Percentiles rank a stretch among this genome's conserved stretches.
Evolutionary conservation across 495 filamentous ascomycete genomes (phyloP).

Genomic region (Staphylotrichum longicolle): DNA sequence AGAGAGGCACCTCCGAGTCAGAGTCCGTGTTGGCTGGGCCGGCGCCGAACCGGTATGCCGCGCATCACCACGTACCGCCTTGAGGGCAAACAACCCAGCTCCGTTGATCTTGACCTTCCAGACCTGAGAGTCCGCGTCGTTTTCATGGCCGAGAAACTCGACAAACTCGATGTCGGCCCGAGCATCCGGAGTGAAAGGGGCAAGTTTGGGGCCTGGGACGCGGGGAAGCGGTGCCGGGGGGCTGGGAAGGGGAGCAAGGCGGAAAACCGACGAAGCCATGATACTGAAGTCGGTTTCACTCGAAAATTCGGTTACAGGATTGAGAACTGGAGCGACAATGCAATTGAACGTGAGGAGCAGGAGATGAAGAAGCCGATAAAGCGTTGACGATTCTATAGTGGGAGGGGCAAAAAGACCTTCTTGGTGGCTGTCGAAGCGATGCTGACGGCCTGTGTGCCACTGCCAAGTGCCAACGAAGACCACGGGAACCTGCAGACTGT

Average conservation of each 20-base stretch:
- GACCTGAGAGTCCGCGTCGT: constrained; percentile 9
- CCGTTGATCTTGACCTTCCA: constrained; percentile 20
- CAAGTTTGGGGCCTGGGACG: constrained; percentile 20
- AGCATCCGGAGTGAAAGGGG: constrained; percentile 12
- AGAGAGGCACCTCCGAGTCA: not conserved
- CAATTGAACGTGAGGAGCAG: not conserved
- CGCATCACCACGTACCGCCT: not conserved
- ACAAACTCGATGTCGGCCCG: constrained; percentile 14
- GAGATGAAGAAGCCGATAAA: not conserved
- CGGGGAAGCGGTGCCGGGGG: constrained; percentile 8
- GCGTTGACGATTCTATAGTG: not conserved
- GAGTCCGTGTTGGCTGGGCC: not conserved
- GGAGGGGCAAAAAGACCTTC: not conserved
- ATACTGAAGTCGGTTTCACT: not conserved
- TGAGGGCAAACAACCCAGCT: constrained; percentile 7
- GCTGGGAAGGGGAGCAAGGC: not conserved
- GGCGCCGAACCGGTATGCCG: not conserved
- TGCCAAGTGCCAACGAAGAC: not conserved
- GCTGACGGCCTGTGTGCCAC: not conserved
- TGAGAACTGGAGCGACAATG: constrained; percentile 1
- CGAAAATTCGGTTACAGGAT: not conserved
- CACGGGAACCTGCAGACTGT: not conserved
- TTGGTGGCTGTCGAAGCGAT: not conserved
- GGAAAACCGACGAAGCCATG: constrained; percentile 3
- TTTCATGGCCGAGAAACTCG: constrained; percentile 7